Evolutionary conservation across 2,329 filamentous ascomycete genomes (phyloP).

Genomic region (Thermochaetoides dissita): DNA sequence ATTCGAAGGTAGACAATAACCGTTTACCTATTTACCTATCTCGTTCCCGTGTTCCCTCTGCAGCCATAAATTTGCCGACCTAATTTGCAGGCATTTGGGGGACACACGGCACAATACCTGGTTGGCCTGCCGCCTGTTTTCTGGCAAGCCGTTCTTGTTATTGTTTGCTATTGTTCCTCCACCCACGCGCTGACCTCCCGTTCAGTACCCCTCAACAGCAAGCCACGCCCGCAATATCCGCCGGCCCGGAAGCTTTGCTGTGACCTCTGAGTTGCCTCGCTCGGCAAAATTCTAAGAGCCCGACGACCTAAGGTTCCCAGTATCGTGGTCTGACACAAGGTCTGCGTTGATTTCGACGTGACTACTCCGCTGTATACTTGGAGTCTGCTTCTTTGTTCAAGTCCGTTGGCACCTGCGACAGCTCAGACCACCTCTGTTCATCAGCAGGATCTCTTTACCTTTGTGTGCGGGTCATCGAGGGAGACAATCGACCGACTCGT

Average conservation of each 20-base stretch:
- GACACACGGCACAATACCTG: conserved; percentile 1
- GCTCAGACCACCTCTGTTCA: no score
- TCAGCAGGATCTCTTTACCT: no score
- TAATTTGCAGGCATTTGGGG: neutral
- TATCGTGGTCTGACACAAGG: no score
- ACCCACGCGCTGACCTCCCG: neutral
- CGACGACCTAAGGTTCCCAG: no score
- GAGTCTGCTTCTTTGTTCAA: no score
- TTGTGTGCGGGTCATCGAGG: no score
- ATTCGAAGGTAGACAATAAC: neutral
- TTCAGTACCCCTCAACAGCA: neutral
- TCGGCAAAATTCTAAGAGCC: neutral
- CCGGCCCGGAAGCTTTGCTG: conserved; percentile 2
- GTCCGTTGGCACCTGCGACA: no score
- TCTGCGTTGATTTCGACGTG: no score
- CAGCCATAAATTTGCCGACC: conserved; percentile 1
- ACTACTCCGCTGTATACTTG: no score
- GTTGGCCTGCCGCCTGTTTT: neutral
- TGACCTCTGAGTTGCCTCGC: conserved; percentile 1
- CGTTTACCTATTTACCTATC: neutral
- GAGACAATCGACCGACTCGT: no score
- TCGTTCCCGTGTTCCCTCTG: neutral
- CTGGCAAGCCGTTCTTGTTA: neutral
- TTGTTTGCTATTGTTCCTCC: conserved; percentile 3
- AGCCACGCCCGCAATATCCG: conserved; percentile 2